phyloP scores from a whole-genome alignment of 345 rosid species.

The Populus alba region DNA sequence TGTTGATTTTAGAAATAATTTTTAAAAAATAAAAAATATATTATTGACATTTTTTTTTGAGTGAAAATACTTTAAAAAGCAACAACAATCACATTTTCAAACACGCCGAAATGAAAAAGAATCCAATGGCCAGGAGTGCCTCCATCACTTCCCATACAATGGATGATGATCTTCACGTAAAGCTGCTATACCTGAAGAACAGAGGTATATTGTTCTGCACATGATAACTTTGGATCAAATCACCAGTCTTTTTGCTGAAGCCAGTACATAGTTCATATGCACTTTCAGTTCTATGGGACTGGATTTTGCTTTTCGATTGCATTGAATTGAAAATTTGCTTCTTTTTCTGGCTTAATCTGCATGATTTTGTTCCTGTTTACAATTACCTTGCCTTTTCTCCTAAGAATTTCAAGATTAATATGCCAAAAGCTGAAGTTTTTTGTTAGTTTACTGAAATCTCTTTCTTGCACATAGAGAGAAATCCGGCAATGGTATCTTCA shows the following conservation, averaged over 20 bases:
- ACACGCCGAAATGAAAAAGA: slow-evolving; percentile 41
- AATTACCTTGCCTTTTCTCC: not conserved
- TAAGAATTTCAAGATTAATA: not conserved
- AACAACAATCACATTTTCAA: too few relatives aligned
- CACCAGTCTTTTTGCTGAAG: too few relatives aligned
- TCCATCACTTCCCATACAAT: slow-evolving; percentile 47
- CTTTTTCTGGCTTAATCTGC: too few relatives aligned
- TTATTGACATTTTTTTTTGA: too few relatives aligned
- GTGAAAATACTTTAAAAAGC: too few relatives aligned
- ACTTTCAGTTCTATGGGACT: too few relatives aligned
- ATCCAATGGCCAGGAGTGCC: slow-evolving; percentile 54
- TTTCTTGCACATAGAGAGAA: not conserved
- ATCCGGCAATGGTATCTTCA: not conserved
- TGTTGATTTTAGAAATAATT: too few relatives aligned
- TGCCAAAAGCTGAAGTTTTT: not conserved
- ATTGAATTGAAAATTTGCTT: too few relatives aligned
- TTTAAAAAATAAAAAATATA: too few relatives aligned
- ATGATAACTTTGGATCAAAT: not conserved
- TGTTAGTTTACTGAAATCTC: not conserved
- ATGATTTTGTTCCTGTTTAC: not conserved
- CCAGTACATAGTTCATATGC: too few relatives aligned
- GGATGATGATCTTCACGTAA: slow-evolving; percentile 83
- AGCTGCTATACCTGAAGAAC: slow-evolving; percentile 80
- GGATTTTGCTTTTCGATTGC: too few relatives aligned
- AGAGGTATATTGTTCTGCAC: slow-evolving; percentile 54